These are phyloP conservation scores for Botrytis hyacinthi DNA, from an alignment of 2,329 filamentous ascomycete genomes.

Conservation along the genomic window DNA sequence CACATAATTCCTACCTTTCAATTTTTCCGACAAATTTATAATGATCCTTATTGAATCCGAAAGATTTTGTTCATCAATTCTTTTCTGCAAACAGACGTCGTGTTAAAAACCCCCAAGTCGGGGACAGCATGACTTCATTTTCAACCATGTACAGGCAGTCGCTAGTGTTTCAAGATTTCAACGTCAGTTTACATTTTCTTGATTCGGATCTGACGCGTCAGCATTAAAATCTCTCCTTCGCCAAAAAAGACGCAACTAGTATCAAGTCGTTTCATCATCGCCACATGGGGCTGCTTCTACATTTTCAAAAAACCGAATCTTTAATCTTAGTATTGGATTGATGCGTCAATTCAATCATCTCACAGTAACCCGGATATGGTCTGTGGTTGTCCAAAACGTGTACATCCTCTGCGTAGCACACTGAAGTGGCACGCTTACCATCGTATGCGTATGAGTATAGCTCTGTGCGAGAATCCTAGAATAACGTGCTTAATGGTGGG, in stretches of 20 bases:
- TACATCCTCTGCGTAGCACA: not conserved
- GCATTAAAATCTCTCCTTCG: not conserved
- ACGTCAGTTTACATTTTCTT: not conserved
- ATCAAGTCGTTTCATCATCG: not conserved
- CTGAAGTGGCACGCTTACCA: not conserved
- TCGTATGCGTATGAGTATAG: not conserved
- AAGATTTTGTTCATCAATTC: not conserved
- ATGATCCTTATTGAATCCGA: rapidly evolving
- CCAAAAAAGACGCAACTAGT: not conserved
- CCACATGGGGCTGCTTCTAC: not conserved
- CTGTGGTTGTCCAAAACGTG: no score
- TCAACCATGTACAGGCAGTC: not conserved
- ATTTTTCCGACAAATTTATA: not conserved
- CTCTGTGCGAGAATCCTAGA: not conserved
- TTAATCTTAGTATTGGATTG: no score
- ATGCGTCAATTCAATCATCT: no score
- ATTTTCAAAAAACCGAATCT: not conserved
- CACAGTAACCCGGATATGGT: no score
- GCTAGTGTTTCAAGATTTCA: not conserved
- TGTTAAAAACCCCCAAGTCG: not conserved
- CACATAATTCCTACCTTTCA: not conserved
- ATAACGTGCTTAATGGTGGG: not conserved
- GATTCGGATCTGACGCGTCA: not conserved
- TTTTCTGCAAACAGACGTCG: not conserved
- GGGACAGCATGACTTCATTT: not conserved